These are phyloP conservation scores for Populus deltoides DNA, from an alignment of 345 rosid species.

Conservation along the genomic window DNA sequence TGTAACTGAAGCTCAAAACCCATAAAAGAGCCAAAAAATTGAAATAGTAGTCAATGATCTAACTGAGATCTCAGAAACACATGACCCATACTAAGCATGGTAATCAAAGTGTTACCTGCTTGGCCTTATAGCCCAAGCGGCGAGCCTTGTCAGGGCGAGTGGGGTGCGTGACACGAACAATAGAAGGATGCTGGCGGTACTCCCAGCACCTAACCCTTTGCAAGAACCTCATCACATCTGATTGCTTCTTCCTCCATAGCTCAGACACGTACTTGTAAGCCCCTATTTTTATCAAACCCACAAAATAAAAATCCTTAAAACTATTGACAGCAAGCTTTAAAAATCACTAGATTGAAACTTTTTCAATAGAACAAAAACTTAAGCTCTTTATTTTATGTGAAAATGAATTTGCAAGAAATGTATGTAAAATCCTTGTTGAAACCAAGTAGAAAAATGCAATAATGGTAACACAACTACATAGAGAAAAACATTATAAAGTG, in stretches of 20 bases:
- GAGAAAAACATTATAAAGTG: not conserved
- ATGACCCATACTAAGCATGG: not conserved
- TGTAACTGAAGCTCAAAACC: not conserved
- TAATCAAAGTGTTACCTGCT: slow-evolving; percentile 53
- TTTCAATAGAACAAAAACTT: not conserved
- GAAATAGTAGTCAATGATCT: not conserved
- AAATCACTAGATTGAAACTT: not conserved
- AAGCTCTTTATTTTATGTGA: not conserved
- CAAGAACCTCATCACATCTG: slow-evolving; percentile 96
- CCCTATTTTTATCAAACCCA: slow-evolving; percentile 37
- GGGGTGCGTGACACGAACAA: slow-evolving; percentile 79
- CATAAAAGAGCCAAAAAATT: not conserved
- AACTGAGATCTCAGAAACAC: not conserved
- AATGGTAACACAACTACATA: not conserved
- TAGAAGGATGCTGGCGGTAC: slow-evolving; percentile 91
- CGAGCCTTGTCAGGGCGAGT: slow-evolving; percentile 99
- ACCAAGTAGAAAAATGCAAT: not conserved
- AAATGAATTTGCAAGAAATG: not conserved
- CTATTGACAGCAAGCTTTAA: not conserved
- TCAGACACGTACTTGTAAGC: slow-evolving; percentile 96
- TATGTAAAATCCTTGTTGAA: not conserved
- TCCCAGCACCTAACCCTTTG: slow-evolving; percentile 99
- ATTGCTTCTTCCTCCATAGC: slow-evolving; percentile 99
- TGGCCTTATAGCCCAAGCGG: slow-evolving; percentile 93
- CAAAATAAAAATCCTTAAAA: not conserved